phyloP scores from a whole-genome alignment of 768 basidiomycete species.

The Macrolepiota fuliginosa region DNA sequence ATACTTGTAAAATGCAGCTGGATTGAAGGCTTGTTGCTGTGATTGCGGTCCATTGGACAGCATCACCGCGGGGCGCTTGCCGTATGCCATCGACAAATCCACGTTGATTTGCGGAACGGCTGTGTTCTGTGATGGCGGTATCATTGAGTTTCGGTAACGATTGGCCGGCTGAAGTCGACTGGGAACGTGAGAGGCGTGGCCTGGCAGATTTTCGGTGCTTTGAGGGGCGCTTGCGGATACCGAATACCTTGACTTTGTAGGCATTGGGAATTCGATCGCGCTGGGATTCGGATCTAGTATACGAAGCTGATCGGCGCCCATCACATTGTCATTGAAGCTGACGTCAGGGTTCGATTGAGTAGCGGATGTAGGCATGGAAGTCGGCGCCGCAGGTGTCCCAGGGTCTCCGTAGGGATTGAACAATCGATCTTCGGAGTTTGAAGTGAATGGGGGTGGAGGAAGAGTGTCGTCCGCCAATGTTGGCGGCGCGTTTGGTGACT shows the following conservation, averaged over 20 bases:
- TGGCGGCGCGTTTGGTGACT: neutral
- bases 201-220: neutral
- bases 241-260: neutral
- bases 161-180: neutral
- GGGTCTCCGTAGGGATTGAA: neutral
- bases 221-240: neutral
- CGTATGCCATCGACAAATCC: conserved; percentile 2
- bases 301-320: neutral
- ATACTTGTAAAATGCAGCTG: conserved; percentile 58
- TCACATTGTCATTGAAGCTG: neutral
- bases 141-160: neutral
- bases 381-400: neutral
- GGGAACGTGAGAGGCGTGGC: neutral
- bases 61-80: neutral
- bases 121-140: neutral
- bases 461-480: neutral
- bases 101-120: neutral
- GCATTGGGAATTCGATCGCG: neutral
- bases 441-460: conserved; percentile 1
- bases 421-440: neutral
- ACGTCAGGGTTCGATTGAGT: neutral
- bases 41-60: neutral
- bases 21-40: conserved; percentile 8
- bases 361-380: neutral
- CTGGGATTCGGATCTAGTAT: neutral